phyloP scores from a whole-genome alignment of 75 land plant species.

The Pseudotsuga menziesii region DNA sequence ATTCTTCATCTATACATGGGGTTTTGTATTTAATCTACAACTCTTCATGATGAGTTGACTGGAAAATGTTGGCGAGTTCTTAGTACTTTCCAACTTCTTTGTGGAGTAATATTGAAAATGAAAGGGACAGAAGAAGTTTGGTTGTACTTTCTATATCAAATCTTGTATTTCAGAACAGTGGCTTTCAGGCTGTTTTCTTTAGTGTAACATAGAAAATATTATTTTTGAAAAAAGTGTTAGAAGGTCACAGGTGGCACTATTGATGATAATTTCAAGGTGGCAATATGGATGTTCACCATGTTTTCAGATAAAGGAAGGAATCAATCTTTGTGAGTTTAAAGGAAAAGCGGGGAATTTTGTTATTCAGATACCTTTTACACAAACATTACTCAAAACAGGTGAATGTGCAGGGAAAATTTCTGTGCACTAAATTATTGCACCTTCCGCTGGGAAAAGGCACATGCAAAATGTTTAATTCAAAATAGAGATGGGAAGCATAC shows the following conservation, averaged over 20 bases:
- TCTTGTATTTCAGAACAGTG: neutral
- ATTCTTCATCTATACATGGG: neutral
- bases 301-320: neutral
- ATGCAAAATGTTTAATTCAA: too few species aligned
- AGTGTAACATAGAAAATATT: neutral
- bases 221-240: neutral
- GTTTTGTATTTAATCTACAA: neutral
- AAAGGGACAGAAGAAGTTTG: neutral
- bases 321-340: neutral
- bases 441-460: neutral
- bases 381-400: neutral
- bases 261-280: neutral
- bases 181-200: constrained; percentile 1
- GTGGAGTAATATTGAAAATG: neutral
- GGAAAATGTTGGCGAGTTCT: neutral
- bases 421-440: neutral
- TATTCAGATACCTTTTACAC: neutral
- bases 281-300: neutral
- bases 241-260: neutral
- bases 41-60: neutral
- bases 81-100: neutral
- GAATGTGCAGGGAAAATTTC: neutral
- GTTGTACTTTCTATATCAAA: neutral
- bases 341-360: neutral
- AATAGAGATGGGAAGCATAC: too few species aligned